A percentile compares a stretch with the other conserved stretches of the same genome.
Conservation (phyloP, 176 grass and related monocot genomes). For the Ensete glaucum region DNA sequence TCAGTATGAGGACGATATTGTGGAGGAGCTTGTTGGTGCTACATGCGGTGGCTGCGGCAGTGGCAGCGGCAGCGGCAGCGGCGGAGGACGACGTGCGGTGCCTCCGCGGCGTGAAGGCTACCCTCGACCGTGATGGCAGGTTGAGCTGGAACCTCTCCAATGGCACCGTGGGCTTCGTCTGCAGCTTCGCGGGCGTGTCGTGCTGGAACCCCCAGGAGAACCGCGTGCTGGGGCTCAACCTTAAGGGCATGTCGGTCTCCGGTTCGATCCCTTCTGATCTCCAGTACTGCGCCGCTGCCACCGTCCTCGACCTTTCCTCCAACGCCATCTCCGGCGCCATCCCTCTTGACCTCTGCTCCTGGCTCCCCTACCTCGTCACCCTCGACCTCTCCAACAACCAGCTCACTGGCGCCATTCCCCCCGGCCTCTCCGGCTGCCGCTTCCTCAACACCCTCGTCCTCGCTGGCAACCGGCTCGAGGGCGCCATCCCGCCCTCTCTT, state of each 20-base stretch:
- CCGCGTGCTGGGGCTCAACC: conserved; percentile 43
- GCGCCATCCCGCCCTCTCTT: conserved; percentile 63
- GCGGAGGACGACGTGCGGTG: conserved; percentile 59
- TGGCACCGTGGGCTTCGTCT: conserved; percentile 36
- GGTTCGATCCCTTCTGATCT: conserved; percentile 51
- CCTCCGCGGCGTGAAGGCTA: conserved; percentile 33
- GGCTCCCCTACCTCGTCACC: conserved; percentile 55
- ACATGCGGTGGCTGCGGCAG: background rate
- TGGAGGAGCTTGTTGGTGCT: background rate
- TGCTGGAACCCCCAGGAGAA: conserved; percentile 84
- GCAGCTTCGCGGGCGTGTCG: conserved; percentile 38
- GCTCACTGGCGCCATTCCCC: conserved; percentile 45
- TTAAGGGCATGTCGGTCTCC: conserved; percentile 43
- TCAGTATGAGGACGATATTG: background rate
- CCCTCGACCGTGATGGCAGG: conserved; percentile 25
- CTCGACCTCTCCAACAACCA: conserved; percentile 71
- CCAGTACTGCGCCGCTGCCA: conserved; percentile 52
- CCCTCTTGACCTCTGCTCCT: conserved; percentile 56
- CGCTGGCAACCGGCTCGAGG: conserved; percentile 40
- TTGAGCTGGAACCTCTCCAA: conserved; percentile 47
- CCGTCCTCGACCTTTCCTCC: conserved; percentile 51
- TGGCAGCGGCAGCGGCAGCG: conserved; percentile 2
- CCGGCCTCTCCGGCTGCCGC: conserved; percentile 59
- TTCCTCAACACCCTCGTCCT: conserved; percentile 73
- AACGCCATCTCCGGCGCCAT: conserved; percentile 42